Evolutionary conservation across 2,329 filamentous ascomycete genomes (phyloP).

Genomic region (Neopestalotiopsis rosae): DNA sequence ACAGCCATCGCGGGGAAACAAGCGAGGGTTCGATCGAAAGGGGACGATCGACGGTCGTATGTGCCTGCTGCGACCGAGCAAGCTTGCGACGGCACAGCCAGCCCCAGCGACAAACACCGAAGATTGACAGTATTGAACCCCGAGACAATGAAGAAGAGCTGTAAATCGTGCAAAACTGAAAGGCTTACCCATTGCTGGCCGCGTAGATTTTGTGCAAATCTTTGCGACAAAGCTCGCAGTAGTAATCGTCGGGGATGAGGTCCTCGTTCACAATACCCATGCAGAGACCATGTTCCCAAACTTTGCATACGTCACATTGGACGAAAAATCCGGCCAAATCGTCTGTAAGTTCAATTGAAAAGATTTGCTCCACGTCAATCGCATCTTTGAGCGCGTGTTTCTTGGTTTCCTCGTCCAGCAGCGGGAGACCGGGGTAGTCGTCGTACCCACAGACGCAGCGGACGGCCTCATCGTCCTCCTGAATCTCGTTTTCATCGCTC

Average conservation of each 20-base stretch:
- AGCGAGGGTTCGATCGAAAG: slow-evolving; percentile 4
- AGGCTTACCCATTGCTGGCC: slow-evolving; percentile 82
- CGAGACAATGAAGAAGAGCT: background rate
- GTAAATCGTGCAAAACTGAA: background rate
- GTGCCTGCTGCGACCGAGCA: slow-evolving; percentile 10
- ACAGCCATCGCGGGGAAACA: slow-evolving; percentile 5
- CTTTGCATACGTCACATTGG: slow-evolving; percentile 96
- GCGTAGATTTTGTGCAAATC: slow-evolving; percentile 86
- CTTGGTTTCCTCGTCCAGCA: slow-evolving; percentile 61
- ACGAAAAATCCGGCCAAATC: slow-evolving; percentile 96
- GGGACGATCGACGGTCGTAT: slow-evolving; percentile 17
- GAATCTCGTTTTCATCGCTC: slow-evolving; percentile 74
- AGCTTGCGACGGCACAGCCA: slow-evolving; percentile 19
- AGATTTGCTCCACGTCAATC: slow-evolving; percentile 61
- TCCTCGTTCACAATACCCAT: slow-evolving; percentile 96
- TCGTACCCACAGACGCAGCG: slow-evolving; percentile 93
- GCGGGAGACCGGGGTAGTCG: slow-evolving; percentile 88
- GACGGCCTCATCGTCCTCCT: slow-evolving; percentile 91
- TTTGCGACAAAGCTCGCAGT: slow-evolving; percentile 92
- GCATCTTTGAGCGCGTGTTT: slow-evolving; percentile 57
- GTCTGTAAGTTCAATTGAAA: slow-evolving; percentile 71
- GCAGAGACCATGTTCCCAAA: slow-evolving; percentile 98
- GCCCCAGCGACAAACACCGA: slow-evolving; percentile 14
- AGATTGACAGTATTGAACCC: background rate
- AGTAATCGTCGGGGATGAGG: slow-evolving; percentile 90